Percentiles rank a stretch among this genome's conserved stretches.
phyloP scores from a whole-genome alignment of 2,329 filamentous ascomycete species.

The Cercospora zeina region DNA sequence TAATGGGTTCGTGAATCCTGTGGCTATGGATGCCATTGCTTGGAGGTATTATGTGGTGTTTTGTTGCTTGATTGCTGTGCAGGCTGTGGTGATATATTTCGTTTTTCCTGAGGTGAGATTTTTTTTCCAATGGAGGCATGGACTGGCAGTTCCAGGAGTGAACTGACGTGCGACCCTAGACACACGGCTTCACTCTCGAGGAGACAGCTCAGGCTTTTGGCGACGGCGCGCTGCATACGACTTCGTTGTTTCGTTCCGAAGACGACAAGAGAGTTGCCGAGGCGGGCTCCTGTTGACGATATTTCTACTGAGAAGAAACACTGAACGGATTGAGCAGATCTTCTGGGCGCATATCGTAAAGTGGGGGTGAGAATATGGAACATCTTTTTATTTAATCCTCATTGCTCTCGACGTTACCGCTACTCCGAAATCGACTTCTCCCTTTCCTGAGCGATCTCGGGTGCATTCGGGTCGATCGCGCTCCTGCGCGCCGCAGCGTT shows the following conservation, averaged over 20 bases:
- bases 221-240: not conserved
- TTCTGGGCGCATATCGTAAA: not conserved
- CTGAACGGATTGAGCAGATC: not conserved
- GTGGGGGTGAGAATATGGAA: not conserved
- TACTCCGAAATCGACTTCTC: conserved; percentile 8
- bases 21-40: not conserved
- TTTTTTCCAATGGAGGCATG: too few species aligned
- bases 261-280: not conserved
- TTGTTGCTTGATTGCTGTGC: conserved; percentile 1
- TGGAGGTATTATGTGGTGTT: conserved; percentile 1
- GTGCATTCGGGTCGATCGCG: conserved; percentile 1
- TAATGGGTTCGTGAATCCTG: not conserved
- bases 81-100: not conserved
- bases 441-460: not conserved
- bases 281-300: not conserved
- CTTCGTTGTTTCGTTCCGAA: too few species aligned
- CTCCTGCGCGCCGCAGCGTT: conserved; percentile 5
- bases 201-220: not conserved
- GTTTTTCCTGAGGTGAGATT: not conserved
- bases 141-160: too few species aligned
- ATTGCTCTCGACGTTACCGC: not conserved
- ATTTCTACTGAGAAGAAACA: not conserved
- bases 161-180: not conserved
- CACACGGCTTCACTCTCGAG: not conserved
- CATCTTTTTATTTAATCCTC: too few species aligned